A percentile compares a stretch with the other conserved stretches of the same genome.
These are phyloP conservation scores for Hymenoscyphus infarciens DNA, from an alignment of 2,329 filamentous ascomycete genomes.

Conservation along the genomic window DNA sequence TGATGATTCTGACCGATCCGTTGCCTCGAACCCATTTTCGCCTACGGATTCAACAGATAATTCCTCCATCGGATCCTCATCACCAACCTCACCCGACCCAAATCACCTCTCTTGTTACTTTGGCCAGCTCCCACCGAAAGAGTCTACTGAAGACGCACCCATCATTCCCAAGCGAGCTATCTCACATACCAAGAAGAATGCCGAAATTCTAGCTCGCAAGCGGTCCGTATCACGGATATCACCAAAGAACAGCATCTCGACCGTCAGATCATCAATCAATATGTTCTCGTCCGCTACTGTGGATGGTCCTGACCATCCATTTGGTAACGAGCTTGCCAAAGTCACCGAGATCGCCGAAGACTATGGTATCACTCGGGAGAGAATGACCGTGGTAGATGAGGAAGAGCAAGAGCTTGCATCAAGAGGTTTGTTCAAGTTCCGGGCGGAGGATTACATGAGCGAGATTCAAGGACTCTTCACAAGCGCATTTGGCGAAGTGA, in stretches of 20 bases:
- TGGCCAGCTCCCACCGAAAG: conserved; percentile 37
- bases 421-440: conserved; percentile 69
- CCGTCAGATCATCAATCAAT: conserved; percentile 51
- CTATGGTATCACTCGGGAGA: conserved; percentile 59
- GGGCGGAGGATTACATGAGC: conserved; percentile 76
- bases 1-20: conserved; percentile 68
- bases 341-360: conserved; percentile 93
- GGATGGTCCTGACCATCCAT: conserved; percentile 59
- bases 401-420: conserved; percentile 68
- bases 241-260: conserved; percentile 53
- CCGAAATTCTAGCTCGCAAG: conserved; percentile 70
- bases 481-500: conserved; percentile 28
- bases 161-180: conserved; percentile 73
- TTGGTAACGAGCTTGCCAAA: conserved; percentile 85
- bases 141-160: conserved; percentile 47
- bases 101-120: conserved; percentile 69
- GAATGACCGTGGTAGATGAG: conserved; percentile 60
- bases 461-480: conserved; percentile 66
- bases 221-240: conserved; percentile 60
- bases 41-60: conserved; percentile 44
- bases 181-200: conserved; percentile 85
- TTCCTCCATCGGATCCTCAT: conserved; percentile 40
- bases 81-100: conserved; percentile 50
- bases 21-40: conserved; percentile 39
- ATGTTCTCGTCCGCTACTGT: conserved; percentile 29